Evolutionary conservation across 352 stramenopile genomes (phyloP), one percentile per base, ranked within the genome.

Genomic region (Salisapilia sapeloensis): DNA sequence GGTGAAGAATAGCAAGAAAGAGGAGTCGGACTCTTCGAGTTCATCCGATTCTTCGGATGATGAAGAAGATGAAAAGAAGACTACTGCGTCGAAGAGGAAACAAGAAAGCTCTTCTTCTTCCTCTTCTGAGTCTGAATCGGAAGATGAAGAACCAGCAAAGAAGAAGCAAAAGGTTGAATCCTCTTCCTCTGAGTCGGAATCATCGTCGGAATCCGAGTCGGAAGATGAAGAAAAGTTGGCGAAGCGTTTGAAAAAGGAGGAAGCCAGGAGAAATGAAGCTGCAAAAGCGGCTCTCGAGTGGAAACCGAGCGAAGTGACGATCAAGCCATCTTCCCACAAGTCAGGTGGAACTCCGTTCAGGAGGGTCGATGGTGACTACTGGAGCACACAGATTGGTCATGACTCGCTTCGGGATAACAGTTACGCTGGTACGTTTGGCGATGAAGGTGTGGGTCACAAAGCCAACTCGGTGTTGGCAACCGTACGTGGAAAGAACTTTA

Each of bases 401-500:
- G 80, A 96, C 33, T 83, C 85, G 15, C 90, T 99, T 29, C 83
- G 89, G 25, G 95, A 99, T 67, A 99, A 99, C 54, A 97, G 81
- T 38, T 98, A 99, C 53, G 89, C 96, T 60, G 89, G 72, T 24
- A 95, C 90, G 9, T 99, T 99, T 56, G 93, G 93, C 26, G 60
- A 53, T 17, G 50, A 83, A 6, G 96, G 96, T 24, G 98, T 97
- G 39, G 96, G 96, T 27, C 77, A 80, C 38, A 97, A 97, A 56
- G 95, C 96, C 20, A 97, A 90, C 57, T 89, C 97, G 50, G 95
- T 97, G 38, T 67, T 99, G 21, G 57, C 98, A 35, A 92, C 96
- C 42, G 93, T 98, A 30, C 78, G 93, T 40, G 96, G 96, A 24
- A 99, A 99, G 61, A 93, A 99, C 57, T 99, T 99, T 53, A 93